These are phyloP conservation scores for Simmondsia chinensis DNA, from an alignment of 148 eudicot species.

Conservation along the genomic window DNA sequence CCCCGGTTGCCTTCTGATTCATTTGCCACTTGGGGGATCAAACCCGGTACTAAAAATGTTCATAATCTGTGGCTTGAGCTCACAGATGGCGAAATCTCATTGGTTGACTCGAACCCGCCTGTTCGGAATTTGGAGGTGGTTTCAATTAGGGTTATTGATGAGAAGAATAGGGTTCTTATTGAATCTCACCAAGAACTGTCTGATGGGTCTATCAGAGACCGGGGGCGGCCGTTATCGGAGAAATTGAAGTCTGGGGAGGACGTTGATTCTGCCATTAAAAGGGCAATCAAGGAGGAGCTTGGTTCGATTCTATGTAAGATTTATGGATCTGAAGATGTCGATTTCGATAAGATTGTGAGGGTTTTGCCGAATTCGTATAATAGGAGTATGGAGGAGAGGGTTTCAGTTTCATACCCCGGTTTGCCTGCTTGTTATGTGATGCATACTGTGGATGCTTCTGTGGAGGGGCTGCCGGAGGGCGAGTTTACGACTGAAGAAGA, in stretches of 20 bases:
- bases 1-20: conserved; percentile 65
- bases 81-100: conserved; percentile 61
- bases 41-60: conserved; percentile 84
- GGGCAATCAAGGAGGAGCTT: conserved; percentile 78
- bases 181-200: conserved; percentile 83
- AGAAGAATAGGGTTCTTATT: conserved; percentile 21
- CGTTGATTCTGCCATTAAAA: conserved; percentile 39
- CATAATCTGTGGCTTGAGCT: conserved; percentile 88
- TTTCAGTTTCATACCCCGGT: conserved; percentile 82
- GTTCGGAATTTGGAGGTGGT: conserved; percentile 67
- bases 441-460: conserved; percentile 72
- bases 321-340: not conserved
- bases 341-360: conserved; percentile 20
- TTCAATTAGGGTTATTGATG: conserved; percentile 26
- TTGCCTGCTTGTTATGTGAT: conserved; percentile 83
- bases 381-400: conserved; percentile 77
- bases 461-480: conserved; percentile 72
- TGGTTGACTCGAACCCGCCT: conserved; percentile 63
- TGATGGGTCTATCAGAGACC: conserved; percentile 45
- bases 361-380: conserved; percentile 48
- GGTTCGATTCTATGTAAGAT: conserved; percentile 32
- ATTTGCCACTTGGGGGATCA: conserved; percentile 76
- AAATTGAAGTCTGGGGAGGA: conserved; percentile 64
- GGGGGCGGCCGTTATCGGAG: conserved; percentile 58
- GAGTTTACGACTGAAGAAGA: conserved; percentile 74